phyloP scores from a whole-genome alignment of 306 rosid species.

The Cucumis sativus region DNA sequence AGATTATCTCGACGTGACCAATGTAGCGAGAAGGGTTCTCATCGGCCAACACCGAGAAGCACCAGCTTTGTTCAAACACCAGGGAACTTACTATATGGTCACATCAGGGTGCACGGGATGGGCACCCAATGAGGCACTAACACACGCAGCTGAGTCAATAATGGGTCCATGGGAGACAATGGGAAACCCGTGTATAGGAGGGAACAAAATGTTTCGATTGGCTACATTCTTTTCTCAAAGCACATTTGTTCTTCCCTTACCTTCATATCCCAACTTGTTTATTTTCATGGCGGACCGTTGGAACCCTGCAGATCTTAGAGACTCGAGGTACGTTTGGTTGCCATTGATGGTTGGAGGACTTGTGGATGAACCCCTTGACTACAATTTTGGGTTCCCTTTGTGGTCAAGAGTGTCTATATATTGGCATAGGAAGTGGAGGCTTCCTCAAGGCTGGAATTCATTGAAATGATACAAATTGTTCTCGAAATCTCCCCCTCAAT shows the following conservation, averaged over 20 bases:
- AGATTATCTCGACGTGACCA: conserved; percentile 65
- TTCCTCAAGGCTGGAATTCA: conserved; percentile 59
- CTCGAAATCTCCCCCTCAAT: conserved; percentile 13
- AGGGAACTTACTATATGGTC: conserved; percentile 87
- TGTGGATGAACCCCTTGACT: conserved; percentile 73
- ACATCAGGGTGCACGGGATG: conserved; percentile 98
- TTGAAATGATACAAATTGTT: conserved; percentile 20
- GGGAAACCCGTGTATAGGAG: conserved; percentile 85
- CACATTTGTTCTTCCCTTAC: conserved; percentile 71
- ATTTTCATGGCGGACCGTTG: conserved; percentile 89
- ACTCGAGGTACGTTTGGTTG: conserved; percentile 90
- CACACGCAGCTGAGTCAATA: conserved; percentile 80
- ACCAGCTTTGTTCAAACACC: conserved; percentile 85
- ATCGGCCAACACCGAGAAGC: conserved; percentile 95
- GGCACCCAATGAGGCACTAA: conserved; percentile 94
- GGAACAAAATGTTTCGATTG: conserved; percentile 55
- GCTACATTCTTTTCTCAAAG: conserved; percentile 90
- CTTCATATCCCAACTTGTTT: conserved; percentile 50
- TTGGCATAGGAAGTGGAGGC: conserved; percentile 94
- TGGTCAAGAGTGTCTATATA: conserved; percentile 96
- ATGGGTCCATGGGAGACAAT: conserved; percentile 92
- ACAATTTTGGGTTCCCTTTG: conserved; percentile 75
- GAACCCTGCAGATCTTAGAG: conserved; percentile 83
- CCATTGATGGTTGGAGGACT: conserved; percentile 85
- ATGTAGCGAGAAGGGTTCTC: conserved; percentile 48